Conservation (phyloP, 352 stramenopile species). For the Aphanomyces astaci region DNA sequence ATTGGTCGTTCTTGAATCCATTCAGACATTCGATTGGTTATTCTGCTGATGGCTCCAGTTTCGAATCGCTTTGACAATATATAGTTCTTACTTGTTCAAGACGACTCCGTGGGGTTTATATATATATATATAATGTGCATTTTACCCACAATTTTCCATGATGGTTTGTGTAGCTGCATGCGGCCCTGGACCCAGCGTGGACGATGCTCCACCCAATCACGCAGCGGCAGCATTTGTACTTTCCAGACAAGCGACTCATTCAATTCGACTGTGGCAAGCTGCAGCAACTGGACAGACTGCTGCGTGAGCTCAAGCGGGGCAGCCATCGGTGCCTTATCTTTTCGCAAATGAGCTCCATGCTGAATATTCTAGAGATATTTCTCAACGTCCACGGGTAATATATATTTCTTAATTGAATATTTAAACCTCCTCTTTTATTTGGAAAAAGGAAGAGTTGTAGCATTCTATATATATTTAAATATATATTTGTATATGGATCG, state of each 20-base stretch:
- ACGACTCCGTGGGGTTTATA: no score
- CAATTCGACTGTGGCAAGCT: slow-evolving; percentile 97
- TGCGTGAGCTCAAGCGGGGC: slow-evolving; percentile 93
- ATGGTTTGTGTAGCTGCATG: neutral
- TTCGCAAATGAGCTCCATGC: slow-evolving; percentile 99
- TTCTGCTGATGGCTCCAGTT: no score
- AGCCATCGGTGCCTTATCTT: slow-evolving; percentile 94
- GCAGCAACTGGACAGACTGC: slow-evolving; percentile 81
- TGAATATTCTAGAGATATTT: slow-evolving; percentile 98
- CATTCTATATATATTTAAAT: no score
- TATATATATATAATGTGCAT: no score
- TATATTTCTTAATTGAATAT: neutral
- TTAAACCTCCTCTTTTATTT: no score
- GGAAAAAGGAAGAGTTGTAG: no score
- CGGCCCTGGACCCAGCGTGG: neutral
- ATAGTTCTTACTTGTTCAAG: no score
- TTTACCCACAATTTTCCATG: no score
- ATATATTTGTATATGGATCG: no score
- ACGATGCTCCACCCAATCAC: slow-evolving; percentile 3
- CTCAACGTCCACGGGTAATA: slow-evolving; percentile 93
- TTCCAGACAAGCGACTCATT: slow-evolving; percentile 96
- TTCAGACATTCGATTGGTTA: no score
- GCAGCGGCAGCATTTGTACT: slow-evolving; percentile 72
- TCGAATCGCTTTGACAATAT: no score
- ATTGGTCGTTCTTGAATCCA: no score